Conservation (phyloP, 371 early-diverging fungal species). For the Dinochytrium kinnereticum region DNA sequence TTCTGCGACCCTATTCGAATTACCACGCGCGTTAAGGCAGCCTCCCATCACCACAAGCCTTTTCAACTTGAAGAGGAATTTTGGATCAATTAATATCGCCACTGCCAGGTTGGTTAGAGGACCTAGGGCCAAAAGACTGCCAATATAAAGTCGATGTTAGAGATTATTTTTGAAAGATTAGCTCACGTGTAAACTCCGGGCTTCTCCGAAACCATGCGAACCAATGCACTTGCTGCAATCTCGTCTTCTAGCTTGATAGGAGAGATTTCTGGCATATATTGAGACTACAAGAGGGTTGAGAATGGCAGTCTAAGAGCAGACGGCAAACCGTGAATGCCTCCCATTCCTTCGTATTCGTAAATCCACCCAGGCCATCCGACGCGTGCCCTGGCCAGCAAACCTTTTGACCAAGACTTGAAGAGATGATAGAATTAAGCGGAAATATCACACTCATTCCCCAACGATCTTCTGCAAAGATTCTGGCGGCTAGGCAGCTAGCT, state of each 20-base stretch:
- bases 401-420: conserved; percentile 8
- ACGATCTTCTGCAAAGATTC: not conserved
- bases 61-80: conserved; percentile 42
- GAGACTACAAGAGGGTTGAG: not conserved
- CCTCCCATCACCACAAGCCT: conserved; percentile 50
- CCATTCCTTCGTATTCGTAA: conserved; percentile 17
- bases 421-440: too few species aligned
- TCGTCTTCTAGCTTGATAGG: conserved; percentile 9
- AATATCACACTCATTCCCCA: too few species aligned
- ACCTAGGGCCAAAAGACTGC: conserved; percentile 42
- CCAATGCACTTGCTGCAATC: conserved; percentile 16
- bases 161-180: not conserved
- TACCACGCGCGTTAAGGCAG: conserved; percentile 43
- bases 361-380: conserved; percentile 41
- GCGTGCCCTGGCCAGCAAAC: conserved; percentile 39
- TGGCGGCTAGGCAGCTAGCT: not conserved
- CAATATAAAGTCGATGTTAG: not conserved
- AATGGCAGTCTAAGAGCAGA: not conserved
- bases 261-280: not conserved
- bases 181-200: not conserved
- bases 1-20: conserved; percentile 42
- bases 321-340: not conserved
- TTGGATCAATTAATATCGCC: conserved; percentile 45
- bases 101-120: conserved; percentile 51
- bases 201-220: conserved; percentile 20